These are phyloP conservation scores for Metarhizium humberi DNA, from an alignment of 2,329 filamentous ascomycete genomes.

Conservation along the genomic window DNA sequence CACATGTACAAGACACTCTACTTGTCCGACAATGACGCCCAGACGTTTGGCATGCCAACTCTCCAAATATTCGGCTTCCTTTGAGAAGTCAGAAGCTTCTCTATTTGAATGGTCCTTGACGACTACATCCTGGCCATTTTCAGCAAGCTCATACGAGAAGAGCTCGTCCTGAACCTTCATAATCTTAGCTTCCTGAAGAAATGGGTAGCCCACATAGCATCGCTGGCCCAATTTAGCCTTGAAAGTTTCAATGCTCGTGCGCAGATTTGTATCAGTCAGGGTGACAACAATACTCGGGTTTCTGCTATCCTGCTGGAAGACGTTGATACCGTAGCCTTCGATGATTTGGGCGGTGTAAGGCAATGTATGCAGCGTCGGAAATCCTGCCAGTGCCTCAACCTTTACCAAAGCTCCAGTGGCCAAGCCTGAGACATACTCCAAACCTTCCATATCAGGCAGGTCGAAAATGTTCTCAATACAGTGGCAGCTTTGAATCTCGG, in stretches of 20 bases:
- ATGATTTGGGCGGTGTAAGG: slow-evolving; percentile 68
- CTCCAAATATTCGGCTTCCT: slow-evolving; percentile 76
- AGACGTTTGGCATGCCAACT: slow-evolving; percentile 83
- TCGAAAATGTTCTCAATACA: slow-evolving; percentile 97
- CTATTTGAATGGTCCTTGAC: slow-evolving; percentile 62
- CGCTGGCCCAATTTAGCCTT: slow-evolving; percentile 73
- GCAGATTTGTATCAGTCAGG: slow-evolving; percentile 62
- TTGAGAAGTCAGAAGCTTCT: slow-evolving; percentile 76
- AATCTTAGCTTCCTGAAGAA: slow-evolving; percentile 88
- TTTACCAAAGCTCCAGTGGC: slow-evolving; percentile 79
- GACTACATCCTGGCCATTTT: slow-evolving; percentile 54
- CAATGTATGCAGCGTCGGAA: slow-evolving; percentile 80
- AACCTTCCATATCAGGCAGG: slow-evolving; percentile 80
- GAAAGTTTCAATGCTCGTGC: slow-evolving; percentile 62
- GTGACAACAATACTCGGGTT: slow-evolving; percentile 96
- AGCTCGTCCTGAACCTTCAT: slow-evolving; percentile 85
- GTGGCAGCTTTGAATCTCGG: slow-evolving; percentile 75
- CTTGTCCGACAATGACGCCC: slow-evolving; percentile 74
- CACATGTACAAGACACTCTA: slow-evolving; percentile 85
- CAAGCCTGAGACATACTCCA: slow-evolving; percentile 76
- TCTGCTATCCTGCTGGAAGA: slow-evolving; percentile 91
- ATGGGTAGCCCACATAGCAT: slow-evolving; percentile 90
- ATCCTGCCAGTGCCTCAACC: slow-evolving; percentile 77
- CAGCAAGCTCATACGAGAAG: slow-evolving; percentile 72
- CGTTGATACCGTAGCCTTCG: slow-evolving; percentile 73